phyloP scores from a whole-genome alignment of 495 filamentous ascomycete genomes.

The Jackrogersella multiformis region DNA sequence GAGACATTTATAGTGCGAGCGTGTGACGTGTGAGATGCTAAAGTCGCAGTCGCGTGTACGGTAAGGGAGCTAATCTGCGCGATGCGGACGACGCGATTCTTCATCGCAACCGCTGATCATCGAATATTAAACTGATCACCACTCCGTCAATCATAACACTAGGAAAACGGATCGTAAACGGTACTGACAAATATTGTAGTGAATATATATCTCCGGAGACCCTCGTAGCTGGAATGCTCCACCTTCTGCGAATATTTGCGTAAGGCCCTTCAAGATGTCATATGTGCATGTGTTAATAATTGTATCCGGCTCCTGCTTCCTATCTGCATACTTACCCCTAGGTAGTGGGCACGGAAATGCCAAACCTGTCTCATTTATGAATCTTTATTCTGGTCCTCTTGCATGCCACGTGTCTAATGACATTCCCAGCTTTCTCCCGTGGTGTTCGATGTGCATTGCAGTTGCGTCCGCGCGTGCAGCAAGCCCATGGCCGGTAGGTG shows the following conservation, averaged over 20 bases:
- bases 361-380: background rate
- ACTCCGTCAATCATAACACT: background rate
- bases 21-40: no score
- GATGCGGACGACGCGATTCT: slow-evolving; percentile 1
- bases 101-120: background rate
- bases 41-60: no score
- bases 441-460: background rate
- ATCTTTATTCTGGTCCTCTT: background rate
- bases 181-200: background rate
- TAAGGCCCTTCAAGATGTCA: background rate
- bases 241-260: background rate
- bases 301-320: background rate
- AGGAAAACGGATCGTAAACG: slow-evolving; percentile 2
- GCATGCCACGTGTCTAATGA: slow-evolving; percentile 8
- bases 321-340: no score
- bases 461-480: background rate
- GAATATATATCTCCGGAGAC: background rate
- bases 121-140: background rate
- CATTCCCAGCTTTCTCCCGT: background rate
- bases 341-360: background rate
- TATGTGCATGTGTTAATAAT: background rate
- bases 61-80: background rate
- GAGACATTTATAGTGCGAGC: no score
- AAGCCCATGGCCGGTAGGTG: background rate
- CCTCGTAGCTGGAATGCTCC: background rate